These are phyloP conservation scores for Hysterium pulicare DNA, from an alignment of 2,329 filamentous ascomycete species.

Conservation along the genomic window DNA sequence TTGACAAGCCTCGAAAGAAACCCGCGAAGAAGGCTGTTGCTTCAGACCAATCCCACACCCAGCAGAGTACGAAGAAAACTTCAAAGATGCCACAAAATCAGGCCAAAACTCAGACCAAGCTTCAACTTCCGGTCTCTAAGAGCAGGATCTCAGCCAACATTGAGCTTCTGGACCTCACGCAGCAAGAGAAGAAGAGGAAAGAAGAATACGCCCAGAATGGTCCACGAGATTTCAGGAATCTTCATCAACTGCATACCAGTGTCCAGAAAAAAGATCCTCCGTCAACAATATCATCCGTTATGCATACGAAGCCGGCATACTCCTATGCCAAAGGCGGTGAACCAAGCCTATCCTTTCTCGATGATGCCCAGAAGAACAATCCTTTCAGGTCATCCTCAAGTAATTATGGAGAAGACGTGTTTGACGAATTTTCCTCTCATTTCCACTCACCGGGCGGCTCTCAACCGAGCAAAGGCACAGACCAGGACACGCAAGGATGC, in stretches of 20 bases:
- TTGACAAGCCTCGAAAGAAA: conserved; percentile 59
- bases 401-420: conserved; percentile 26
- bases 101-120: conserved; percentile 24
- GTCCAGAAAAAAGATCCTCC: conserved; percentile 20
- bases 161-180: conserved; percentile 32
- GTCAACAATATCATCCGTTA: conserved; percentile 19
- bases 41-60: conserved; percentile 10
- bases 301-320: conserved; percentile 26
- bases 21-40: conserved; percentile 19
- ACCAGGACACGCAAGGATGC: no score
- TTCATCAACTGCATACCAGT: conserved; percentile 25
- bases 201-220: conserved; percentile 12
- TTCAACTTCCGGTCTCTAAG: conserved; percentile 25
- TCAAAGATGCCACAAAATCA: conserved; percentile 3
- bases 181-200: conserved; percentile 27
- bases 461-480: no score
- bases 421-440: conserved; percentile 1
- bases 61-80: conserved; percentile 1
- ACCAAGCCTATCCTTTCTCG: conserved; percentile 22
- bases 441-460: background rate
- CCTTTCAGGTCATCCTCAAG: conserved; percentile 21
- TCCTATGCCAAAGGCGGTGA: conserved; percentile 21
- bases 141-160: conserved; percentile 19
- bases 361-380: background rate
- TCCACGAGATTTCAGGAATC: conserved; percentile 16